These are phyloP conservation scores for Colletotrichum liriopes DNA, from an alignment of 2,329 filamentous ascomycete species.

Conservation along the genomic window DNA sequence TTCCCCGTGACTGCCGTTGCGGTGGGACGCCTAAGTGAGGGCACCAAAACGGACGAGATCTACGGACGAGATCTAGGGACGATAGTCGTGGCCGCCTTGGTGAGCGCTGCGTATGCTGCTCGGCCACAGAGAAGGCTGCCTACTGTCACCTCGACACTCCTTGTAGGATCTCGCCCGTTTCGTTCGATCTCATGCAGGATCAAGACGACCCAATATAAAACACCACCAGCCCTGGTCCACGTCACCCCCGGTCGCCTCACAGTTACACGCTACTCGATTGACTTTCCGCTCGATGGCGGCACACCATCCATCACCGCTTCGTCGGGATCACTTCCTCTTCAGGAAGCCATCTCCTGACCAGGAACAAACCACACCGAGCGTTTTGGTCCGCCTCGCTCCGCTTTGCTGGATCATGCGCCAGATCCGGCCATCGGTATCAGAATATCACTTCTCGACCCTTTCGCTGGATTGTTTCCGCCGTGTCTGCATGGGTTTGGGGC, in stretches of 20 bases:
- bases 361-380: slow-evolving; percentile 19
- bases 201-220: slow-evolving; percentile 25
- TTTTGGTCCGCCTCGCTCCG: slow-evolving; percentile 11
- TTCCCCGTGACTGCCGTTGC: neutral
- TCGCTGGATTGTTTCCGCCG: slow-evolving; percentile 37
- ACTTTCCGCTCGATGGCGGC: slow-evolving; percentile 30
- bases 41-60: neutral
- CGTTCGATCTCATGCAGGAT: slow-evolving; percentile 40
- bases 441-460: slow-evolving; percentile 40
- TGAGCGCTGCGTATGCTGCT: slow-evolving; percentile 1
- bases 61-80: neutral
- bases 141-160: slow-evolving; percentile 7
- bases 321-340: slow-evolving; percentile 27
- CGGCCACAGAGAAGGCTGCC: neutral
- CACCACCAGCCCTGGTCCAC: slow-evolving; percentile 17
- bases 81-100: slow-evolving; percentile 4
- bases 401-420: slow-evolving; percentile 33
- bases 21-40: neutral
- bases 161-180: slow-evolving; percentile 29
- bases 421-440: slow-evolving; percentile 34
- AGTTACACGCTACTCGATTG: slow-evolving; percentile 29
- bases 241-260: slow-evolving; percentile 7
- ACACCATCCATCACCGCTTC: slow-evolving; percentile 21
- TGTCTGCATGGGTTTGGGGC: slow-evolving; percentile 28
- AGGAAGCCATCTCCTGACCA: slow-evolving; percentile 14